phyloP scores from a whole-genome alignment of 352 stramenopile genomes.

The Pythium pectinolyticum region DNA sequence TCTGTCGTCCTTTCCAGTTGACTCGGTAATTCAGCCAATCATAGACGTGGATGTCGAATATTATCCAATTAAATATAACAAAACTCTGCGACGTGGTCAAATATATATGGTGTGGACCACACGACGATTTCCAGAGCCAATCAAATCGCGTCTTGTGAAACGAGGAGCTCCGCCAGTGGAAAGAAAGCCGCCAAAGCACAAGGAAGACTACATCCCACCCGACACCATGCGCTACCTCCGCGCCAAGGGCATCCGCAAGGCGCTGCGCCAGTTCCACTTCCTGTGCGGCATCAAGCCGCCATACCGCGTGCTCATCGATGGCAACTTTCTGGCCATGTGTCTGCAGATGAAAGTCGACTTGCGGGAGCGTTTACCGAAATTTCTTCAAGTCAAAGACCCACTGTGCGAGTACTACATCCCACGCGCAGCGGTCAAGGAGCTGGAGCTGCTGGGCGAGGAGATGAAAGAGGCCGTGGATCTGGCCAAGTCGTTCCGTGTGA shows the following conservation, averaged over 20 bases:
- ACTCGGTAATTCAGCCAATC: neutral
- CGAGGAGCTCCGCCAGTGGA: conserved; percentile 1
- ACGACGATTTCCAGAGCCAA: neutral
- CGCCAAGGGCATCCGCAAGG: conserved; percentile 86
- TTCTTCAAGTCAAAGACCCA: conserved; percentile 78
- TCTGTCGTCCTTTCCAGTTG: too few relatives aligned
- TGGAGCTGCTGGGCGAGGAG: conserved; percentile 63
- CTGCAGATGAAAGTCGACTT: conserved; percentile 87
- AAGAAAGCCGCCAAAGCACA: neutral
- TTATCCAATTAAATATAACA: neutral
- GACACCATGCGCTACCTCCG: conserved; percentile 75
- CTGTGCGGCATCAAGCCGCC: conserved; percentile 84
- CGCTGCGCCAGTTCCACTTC: conserved; percentile 87
- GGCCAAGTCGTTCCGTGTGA: conserved; percentile 67
- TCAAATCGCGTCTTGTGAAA: neutral
- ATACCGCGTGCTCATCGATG: conserved; percentile 81
- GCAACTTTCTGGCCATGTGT: conserved; percentile 88
- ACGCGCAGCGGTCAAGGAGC: conserved; percentile 63
- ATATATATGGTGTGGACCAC: neutral
- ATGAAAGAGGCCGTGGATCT: conserved; percentile 63
- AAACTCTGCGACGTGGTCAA: neutral
- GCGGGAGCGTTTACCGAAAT: conserved; percentile 73
- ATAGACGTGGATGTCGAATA: too few relatives aligned
- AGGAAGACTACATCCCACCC: neutral
- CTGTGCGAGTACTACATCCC: conserved; percentile 77